phyloP scores from a whole-genome alignment of 257 asterid genomes.

The Solanum chiquidenum region DNA sequence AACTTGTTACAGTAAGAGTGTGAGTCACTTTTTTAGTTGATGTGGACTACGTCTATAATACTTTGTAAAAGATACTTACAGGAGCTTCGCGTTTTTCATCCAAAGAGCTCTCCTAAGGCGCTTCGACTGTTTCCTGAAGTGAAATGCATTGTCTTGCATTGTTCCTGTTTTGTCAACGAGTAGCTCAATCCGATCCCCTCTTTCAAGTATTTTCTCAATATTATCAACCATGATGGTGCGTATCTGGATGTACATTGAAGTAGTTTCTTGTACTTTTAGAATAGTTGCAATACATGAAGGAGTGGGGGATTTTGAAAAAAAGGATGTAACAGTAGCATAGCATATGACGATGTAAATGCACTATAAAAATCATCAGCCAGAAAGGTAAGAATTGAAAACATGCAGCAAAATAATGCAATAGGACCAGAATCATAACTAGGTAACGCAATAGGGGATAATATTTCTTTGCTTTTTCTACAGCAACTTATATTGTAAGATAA shows the following conservation, averaged over 20 bases:
- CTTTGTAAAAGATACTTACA: conserved; percentile 43
- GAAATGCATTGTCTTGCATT: conserved; percentile 97
- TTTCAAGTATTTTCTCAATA: conserved; percentile 91
- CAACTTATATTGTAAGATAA: not conserved
- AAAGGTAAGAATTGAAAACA: not conserved
- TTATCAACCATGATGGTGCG: conserved; percentile 96
- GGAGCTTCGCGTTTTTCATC: conserved; percentile 97
- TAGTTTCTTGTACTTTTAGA: not conserved
- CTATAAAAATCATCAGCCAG: not conserved
- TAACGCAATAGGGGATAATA: not conserved
- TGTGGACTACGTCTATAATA: not conserved
- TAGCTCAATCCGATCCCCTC: conserved; percentile 96
- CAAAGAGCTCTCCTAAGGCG: conserved; percentile 87
- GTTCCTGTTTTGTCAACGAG: conserved; percentile 95
- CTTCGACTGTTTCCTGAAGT: conserved; percentile 95
- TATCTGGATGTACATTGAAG: conserved; percentile 40
- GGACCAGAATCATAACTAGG: not conserved
- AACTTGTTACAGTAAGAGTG: not conserved
- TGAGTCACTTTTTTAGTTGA: not conserved
- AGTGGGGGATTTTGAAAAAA: not conserved
- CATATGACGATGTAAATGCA: not conserved
- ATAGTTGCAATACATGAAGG: not conserved
- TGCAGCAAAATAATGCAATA: not conserved
- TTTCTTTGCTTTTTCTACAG: not conserved
- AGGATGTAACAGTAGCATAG: not conserved